Evolutionary conservation across 306 rosid species (phyloP).

Genomic region (Quercus rubra): DNA sequence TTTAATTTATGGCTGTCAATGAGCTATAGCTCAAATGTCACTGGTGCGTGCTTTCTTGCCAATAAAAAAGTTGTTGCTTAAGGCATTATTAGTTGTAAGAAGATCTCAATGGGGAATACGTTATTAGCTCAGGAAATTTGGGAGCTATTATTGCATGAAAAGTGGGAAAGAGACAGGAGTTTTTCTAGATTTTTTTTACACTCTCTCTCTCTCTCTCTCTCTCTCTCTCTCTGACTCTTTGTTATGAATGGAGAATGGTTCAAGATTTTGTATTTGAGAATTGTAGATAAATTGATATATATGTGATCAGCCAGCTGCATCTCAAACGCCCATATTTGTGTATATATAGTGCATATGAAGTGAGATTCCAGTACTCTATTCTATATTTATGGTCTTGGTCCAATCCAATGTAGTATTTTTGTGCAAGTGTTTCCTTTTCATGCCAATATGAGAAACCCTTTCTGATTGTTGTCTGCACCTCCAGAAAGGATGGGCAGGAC

Average conservation of each 20-base stretch:
- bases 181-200: background rate
- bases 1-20: too few relatives aligned
- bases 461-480: conserved; percentile 1
- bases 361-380: background rate
- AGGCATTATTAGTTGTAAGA: background rate
- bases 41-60: too few relatives aligned
- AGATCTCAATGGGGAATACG: background rate
- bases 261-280: background rate
- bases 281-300: background rate
- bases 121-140: background rate
- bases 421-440: background rate
- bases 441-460: background rate
- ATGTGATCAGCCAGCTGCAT: background rate
- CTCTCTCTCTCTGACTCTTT: background rate
- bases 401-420: background rate
- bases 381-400: background rate
- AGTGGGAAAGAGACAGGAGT: background rate
- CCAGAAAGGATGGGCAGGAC: conserved; percentile 89
- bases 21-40: too few relatives aligned
- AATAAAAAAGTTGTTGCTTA: background rate
- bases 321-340: background rate
- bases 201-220: background rate
- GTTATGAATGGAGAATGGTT: background rate
- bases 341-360: background rate
- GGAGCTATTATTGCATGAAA: background rate